Evolutionary conservation across 192 early-diverging fungal genomes (phyloP).

Genomic region (Lobosporangium transversale): DNA sequence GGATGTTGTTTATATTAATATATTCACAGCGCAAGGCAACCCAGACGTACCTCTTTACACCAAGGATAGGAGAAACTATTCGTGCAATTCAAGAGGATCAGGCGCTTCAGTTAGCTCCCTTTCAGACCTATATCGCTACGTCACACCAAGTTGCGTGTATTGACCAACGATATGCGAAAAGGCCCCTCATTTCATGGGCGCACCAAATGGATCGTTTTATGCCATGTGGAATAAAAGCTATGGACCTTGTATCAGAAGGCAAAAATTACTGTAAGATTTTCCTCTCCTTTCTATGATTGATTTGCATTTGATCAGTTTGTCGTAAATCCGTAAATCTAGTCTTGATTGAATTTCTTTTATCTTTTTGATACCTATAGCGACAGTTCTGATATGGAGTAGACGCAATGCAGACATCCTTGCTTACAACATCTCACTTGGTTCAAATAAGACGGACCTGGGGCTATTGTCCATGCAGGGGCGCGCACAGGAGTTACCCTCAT

Average conservation of each 20-base stretch:
- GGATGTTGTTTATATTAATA: no score
- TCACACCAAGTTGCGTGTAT: slow-evolving; percentile 28
- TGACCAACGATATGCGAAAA: slow-evolving; percentile 34
- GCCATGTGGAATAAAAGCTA: slow-evolving; percentile 30
- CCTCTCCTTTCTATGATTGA: no score
- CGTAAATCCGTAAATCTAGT: no score
- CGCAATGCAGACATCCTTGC: slow-evolving; percentile 22
- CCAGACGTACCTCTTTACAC: slow-evolving; percentile 9
- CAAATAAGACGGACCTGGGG: not conserved
- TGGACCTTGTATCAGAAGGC: slow-evolving; percentile 6
- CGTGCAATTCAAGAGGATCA: slow-evolving; percentile 22
- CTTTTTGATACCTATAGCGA: slow-evolving; percentile 23
- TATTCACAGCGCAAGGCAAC: slow-evolving; percentile 7
- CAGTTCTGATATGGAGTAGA: slow-evolving; percentile 16
- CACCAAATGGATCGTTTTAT: slow-evolving; percentile 18
- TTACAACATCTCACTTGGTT: slow-evolving; percentile 28
- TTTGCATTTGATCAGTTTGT: no score
- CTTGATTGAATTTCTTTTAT: not conserved
- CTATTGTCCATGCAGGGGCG: slow-evolving; percentile 9
- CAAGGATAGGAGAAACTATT: slow-evolving; percentile 11
- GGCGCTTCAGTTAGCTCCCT: not conserved
- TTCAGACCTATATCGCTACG: slow-evolving; percentile 30
- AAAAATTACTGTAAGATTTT: slow-evolving; percentile 10
- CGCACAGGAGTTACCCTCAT: slow-evolving; percentile 21
- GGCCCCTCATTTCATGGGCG: slow-evolving; percentile 21